Base-by-base conservation (phyloP, 1,284 basidiomycete genomes). In the Heterobasidion parviporum region DNA sequence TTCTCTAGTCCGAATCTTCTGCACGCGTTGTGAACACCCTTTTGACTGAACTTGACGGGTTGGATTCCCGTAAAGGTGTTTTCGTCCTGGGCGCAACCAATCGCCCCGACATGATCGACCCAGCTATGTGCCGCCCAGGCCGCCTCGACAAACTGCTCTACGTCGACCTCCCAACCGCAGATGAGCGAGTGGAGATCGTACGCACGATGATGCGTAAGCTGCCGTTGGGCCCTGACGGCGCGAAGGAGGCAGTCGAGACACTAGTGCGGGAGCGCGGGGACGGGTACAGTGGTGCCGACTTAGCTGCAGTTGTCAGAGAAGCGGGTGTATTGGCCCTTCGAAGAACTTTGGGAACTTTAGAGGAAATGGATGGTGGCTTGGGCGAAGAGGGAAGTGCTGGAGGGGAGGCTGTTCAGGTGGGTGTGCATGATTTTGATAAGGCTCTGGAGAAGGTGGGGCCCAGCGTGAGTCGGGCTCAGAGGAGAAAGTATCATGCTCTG, bases 91-190 rank as follows among this genome's bases (percentile, higher is more conserved):
- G 89, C 0, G 96, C 96, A 1, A 99, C 96, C 5, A 98, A 99
- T 72, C 79, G 96, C n/a, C 96, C 96, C 0, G 96, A 98, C 73
- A 98, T 98, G 85, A 94, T 98, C 61, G 96, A 98, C 67, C 96
- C 96, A 0, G 96, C 96, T 4, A 98, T 98, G 95, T 93, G 94
- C 56, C 88, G 95, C 15, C 96, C 96, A 0, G 96, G 96, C 0
- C 83, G 96, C 2, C 80, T 99, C 12, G 96, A 99, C 76, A 98
- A 98, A 71, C 80, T 98, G 7, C 80, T 99, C 33, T 99, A 98
- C 67, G 95, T 99, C 62, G 96, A 98, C 68, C 76, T 98, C 1
- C 96, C 96, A 1, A 75, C 77, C 0, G 62, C 86, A 0, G 68
- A 75, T 12, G 96, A 98, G 71, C 82, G 96, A 10, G 80, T 81